These are phyloP conservation scores for Talaromyces stipitatus DNA, from an alignment of 495 filamentous ascomycete genomes.

Conservation along the genomic window DNA sequence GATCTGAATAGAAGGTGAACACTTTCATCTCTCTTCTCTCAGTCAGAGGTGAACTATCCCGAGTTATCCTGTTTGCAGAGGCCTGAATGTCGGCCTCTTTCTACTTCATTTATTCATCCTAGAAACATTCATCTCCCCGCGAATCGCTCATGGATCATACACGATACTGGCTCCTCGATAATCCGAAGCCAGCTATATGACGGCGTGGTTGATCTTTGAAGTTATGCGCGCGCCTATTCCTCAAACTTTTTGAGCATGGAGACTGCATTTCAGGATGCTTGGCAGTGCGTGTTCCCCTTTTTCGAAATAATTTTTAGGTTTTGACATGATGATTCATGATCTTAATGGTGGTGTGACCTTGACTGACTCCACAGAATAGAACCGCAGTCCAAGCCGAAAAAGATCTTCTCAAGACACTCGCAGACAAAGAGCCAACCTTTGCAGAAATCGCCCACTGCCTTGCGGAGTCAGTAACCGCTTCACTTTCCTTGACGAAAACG, in stretches of 20 bases:
- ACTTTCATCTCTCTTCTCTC: neutral
- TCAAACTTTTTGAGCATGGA: slow-evolving; percentile 35
- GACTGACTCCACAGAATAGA: slow-evolving; percentile 24
- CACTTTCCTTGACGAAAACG: neutral
- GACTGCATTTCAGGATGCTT: slow-evolving; percentile 38
- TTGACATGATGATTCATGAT: no score
- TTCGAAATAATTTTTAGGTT: neutral
- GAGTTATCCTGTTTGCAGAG: neutral
- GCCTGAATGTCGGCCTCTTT: neutral
- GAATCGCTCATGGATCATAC: slow-evolving; percentile 36
- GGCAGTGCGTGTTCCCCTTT: slow-evolving; percentile 36
- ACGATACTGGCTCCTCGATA: slow-evolving; percentile 27
- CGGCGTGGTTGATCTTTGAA: slow-evolving; percentile 45
- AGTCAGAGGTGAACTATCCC: neutral
- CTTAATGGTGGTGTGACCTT: slow-evolving; percentile 1
- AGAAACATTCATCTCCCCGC: no score
- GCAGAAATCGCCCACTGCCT: slow-evolving; percentile 51
- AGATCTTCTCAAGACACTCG: slow-evolving; percentile 41
- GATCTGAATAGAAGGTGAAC: neutral
- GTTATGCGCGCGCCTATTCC: slow-evolving; percentile 25
- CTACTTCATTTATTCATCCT: no score
- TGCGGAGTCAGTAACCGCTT: slow-evolving; percentile 47
- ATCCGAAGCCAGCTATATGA: slow-evolving; percentile 46
- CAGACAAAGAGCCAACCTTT: slow-evolving; percentile 47
- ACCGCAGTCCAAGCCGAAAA: slow-evolving; percentile 39